A percentile compares a stretch with the other conserved stretches of the same genome.
phyloP scores from a whole-genome alignment of 2,329 filamentous ascomycete species.

The Coniella lustricola region DNA sequence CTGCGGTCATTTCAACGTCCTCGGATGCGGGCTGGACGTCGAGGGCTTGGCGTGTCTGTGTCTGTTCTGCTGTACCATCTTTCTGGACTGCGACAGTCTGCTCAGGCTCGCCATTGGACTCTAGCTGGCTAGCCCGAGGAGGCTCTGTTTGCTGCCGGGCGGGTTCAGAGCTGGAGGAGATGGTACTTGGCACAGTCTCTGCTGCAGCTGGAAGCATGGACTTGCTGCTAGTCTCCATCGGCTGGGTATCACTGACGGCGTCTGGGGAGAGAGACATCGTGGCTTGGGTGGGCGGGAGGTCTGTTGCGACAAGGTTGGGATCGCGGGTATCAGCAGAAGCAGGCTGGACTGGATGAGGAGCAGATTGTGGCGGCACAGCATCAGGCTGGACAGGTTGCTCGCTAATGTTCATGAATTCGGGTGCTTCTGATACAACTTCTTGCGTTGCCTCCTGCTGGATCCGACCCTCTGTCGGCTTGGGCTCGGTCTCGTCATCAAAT shows the following conservation, averaged over 20 bases:
- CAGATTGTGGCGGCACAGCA: conserved; percentile 23
- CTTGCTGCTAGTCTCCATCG: conserved; percentile 5
- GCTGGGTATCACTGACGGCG: conserved; percentile 1
- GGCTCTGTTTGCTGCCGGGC: conserved; percentile 5
- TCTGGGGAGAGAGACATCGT: conserved; percentile 7
- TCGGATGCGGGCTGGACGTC: conserved; percentile 13
- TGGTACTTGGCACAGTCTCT: conserved; percentile 11
- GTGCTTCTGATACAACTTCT: conserved; percentile 39
- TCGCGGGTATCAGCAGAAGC: conserved; percentile 22
- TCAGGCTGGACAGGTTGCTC: conserved; percentile 34
- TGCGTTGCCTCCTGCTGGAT: conserved; percentile 24
- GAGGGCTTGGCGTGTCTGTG: neutral
- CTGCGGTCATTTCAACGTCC: conserved; percentile 14
- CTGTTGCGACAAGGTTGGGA: conserved; percentile 13
- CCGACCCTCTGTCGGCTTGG: conserved; percentile 23
- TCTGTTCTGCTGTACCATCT: neutral
- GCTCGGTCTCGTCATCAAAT: conserved; percentile 28
- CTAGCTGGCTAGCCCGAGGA: conserved; percentile 8
- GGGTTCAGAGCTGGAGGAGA: conserved; percentile 1
- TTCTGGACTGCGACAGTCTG: neutral
- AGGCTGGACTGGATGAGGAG: conserved; percentile 17
- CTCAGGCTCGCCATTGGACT: conserved; percentile 5
- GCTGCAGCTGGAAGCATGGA: conserved; percentile 2
- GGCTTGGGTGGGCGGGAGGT: conserved; percentile 6
- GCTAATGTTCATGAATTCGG: conserved; percentile 37